Evolutionary conservation across 2,329 filamentous ascomycete species (phyloP).

Genomic region (Aspergillus carbonarius): DNA sequence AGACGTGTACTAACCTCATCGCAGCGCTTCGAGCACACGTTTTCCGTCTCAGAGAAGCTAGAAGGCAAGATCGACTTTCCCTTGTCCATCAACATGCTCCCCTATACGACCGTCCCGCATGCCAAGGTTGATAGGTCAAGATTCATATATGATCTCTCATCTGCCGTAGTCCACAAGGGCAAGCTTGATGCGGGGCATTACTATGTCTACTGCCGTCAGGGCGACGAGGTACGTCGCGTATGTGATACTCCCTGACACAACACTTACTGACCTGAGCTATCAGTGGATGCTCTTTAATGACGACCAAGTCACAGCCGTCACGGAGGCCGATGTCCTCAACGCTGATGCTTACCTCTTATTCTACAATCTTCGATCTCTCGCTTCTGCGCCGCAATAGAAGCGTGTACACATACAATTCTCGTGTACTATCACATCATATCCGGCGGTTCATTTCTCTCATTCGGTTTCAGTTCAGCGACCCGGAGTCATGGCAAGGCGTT

Average conservation of each 20-base stretch:
- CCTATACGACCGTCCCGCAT: slow-evolving; percentile 71
- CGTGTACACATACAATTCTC: neutral
- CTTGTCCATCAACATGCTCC: slow-evolving; percentile 81
- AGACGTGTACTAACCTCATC: slow-evolving; percentile 6
- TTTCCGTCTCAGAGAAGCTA: slow-evolving; percentile 77
- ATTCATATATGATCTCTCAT: slow-evolving; percentile 82
- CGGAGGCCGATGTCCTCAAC: slow-evolving; percentile 78
- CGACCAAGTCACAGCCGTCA: slow-evolving; percentile 82
- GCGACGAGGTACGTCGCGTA: slow-evolving; percentile 59
- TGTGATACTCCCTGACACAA: neutral
- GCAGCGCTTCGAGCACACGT: slow-evolving; percentile 72
- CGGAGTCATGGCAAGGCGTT: slow-evolving; percentile 16
- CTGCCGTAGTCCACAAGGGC: slow-evolving; percentile 89
- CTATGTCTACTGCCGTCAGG: slow-evolving; percentile 81
- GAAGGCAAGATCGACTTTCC: slow-evolving; percentile 85
- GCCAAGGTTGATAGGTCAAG: slow-evolving; percentile 43
- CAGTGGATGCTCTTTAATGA: slow-evolving; percentile 97
- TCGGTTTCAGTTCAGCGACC: slow-evolving; percentile 7
- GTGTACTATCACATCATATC: neutral
- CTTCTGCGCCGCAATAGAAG: slow-evolving; percentile 12
- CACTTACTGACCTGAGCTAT: slow-evolving; percentile 14
- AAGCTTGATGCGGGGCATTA: slow-evolving; percentile 93
- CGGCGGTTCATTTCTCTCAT: slow-evolving; percentile 4
- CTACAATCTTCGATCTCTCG: slow-evolving; percentile 55
- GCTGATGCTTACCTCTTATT: slow-evolving; percentile 90